Base-by-base conservation (phyloP, 129 eudicot species). In the Pseudognaphalium luteoalbum region DNA sequence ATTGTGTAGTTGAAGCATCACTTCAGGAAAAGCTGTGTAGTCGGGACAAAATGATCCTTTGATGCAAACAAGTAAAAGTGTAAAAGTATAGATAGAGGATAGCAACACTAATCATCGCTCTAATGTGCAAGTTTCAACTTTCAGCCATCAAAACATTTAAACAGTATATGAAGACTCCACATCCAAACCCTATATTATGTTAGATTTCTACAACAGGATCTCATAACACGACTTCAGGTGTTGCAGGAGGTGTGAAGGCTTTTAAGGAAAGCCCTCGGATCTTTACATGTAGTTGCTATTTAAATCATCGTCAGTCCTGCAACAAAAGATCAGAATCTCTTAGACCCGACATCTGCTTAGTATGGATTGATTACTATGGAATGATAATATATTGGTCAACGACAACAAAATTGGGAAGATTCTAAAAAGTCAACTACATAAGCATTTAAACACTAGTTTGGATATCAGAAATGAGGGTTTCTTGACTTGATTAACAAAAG, bases 141-240 rank as follows among this genome's bases (percentile, higher is more conserved):
- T 10, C 74, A 66, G 28, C 75, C 51, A 54, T 30, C 70, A 79
- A 67, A 66, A 67, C 21, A n/a, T 60, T 52, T 7, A 30, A 14
- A 47, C 33, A 28, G 66, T 63, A 71, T 71, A 33, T 50, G 33
- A 35, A 72, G 78, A 52, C 61, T 11, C 17, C 71, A 19, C 66
- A 59, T 69, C 65, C 56, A 78, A 51, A 64, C 73, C 67, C 73
- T 72, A 72, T 12, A 56, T 70, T 80, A 58, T 7, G 79, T 73
- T 73, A 73, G 66, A 65, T 37, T 66, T 44, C 62, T 16, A 74
- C 70, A 60, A 14, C 78, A 59, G 21, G 59, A 41, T 61, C 42
- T 74, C 35, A 16, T 74, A 29, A 73, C 78, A 73, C n/a, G n/a
- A 50, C 61, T 28, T 70, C 22, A 72, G 30, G 42, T 9, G 21